Base-by-base conservation (phyloP, 2,329 filamentous ascomycete species). In the Arthroderma sp. region DNA sequence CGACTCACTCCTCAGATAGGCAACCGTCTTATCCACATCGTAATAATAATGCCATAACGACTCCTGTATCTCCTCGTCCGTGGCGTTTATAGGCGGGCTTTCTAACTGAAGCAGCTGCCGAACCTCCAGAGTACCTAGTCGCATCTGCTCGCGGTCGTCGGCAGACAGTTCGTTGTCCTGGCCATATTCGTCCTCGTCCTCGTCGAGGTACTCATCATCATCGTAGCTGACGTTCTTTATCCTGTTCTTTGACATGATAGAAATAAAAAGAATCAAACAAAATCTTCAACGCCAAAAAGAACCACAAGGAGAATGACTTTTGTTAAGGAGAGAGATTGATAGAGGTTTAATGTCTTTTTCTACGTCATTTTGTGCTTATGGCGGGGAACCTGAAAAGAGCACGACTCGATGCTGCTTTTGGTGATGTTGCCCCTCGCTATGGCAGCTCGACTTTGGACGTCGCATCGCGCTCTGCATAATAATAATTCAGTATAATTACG, bases 11-110 rank as follows among this genome's bases (percentile, higher is more conserved):
- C 79, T 75, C 47, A 98, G 65, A 58, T 93, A 95, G 46, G 75
- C 72, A 33, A 93, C 82, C 1, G 86, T 79, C 64, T 94, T 94
- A 46, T 80, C 82, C 29, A 94, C 72, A 56, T 98, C 88, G 60
- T 88, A 96, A 62, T 89, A 96, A 64, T 95, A 95, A 64, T 98
- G 79, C 86, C 87, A 96, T 10, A 98, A 66, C 0, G 88, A 77
- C 49, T 96, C 89, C 60, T 94, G 79, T 50, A 95, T 89, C 58
- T 94, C 82, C 33, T 71, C 68, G 48, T 82, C 76, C 4, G 75
- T 72, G n/a, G 75, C 68, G 58, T 71, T 74, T 54, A 81, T 71
- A 49, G 75, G 78, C 51, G 66, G 66, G 30, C 72, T 69, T 48
- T 76, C 70, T 6, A 67, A 62, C 5, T 78, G 82, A n/a, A 94